Conservation (phyloP, 306 rosid species). For the Sindora glabra region DNA sequence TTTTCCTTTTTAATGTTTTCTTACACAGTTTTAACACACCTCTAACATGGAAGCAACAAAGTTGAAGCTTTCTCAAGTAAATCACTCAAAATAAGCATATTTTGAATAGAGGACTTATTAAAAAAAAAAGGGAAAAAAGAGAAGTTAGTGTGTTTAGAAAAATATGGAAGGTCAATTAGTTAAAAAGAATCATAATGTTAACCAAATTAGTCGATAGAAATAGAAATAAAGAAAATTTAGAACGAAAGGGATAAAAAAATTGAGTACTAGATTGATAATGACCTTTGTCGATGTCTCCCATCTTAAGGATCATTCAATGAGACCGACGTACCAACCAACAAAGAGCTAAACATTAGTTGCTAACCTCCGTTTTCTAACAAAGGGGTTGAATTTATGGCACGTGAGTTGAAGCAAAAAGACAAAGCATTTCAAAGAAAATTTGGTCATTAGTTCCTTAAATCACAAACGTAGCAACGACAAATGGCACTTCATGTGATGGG, state of each 20-base stretch:
- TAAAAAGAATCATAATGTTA: no score
- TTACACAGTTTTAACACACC: no score
- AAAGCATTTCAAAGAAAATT: constrained; percentile 10
- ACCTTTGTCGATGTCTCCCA: constrained; percentile 9
- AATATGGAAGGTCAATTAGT: no score
- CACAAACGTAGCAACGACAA: constrained; percentile 20
- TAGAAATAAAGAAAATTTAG: background rate
- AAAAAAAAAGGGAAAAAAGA: no score
- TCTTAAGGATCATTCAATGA: constrained; percentile 1
- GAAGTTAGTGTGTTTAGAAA: no score
- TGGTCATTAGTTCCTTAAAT: background rate
- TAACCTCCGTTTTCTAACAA: no score
- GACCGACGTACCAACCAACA: constrained; percentile 17
- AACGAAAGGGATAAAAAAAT: background rate
- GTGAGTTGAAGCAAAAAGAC: constrained; percentile 11
- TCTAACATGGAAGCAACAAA: no score
- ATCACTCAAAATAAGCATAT: no score
- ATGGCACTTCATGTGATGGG: constrained; percentile 34
- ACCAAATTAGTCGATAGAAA: constrained; percentile 1
- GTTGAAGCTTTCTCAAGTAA: no score
- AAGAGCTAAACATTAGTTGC: constrained; percentile 5
- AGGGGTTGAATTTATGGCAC: no score
- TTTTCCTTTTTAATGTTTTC: no score
- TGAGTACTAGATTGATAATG: background rate
- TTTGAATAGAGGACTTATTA: no score